Percentiles rank a stretch among this genome's conserved stretches.
Evolutionary conservation across 768 basidiomycete genomes (phyloP).

Genomic region (Filobasidium wieringae): DNA sequence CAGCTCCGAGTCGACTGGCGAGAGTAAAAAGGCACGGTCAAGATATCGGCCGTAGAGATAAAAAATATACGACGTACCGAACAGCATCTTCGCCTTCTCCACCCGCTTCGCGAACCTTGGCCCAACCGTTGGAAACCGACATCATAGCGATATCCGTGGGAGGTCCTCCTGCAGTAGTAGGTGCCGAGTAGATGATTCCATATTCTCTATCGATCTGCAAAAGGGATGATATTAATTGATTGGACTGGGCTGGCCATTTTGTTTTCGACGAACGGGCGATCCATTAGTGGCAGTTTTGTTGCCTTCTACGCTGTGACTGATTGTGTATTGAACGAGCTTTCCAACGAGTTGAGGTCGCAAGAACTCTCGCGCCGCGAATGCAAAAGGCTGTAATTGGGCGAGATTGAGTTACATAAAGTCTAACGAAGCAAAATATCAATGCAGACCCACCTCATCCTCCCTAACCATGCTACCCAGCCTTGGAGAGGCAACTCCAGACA

Average conservation of each 20-base stretch:
- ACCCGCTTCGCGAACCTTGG: conserved; percentile 64
- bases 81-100: conserved; percentile 45
- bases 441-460: conserved; percentile 67
- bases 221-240: background rate
- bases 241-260: background rate
- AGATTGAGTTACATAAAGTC: background rate
- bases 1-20: conserved; percentile 43
- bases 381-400: conserved; percentile 54
- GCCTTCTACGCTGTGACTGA: conserved; percentile 57
- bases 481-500: conserved; percentile 76
- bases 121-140: conserved; percentile 82
- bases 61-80: conserved; percentile 15
- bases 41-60: background rate
- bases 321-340: conserved; percentile 74
- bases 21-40: background rate
- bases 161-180: conserved; percentile 32
- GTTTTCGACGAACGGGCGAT: conserved; percentile 1
- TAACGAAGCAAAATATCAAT: background rate
- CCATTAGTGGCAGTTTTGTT: conserved; percentile 51
- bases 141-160: conserved; percentile 35
- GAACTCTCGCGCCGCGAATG: conserved; percentile 87
- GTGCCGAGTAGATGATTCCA: conserved; percentile 32
- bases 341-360: conserved; percentile 73
- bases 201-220: conserved; percentile 28
- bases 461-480: conserved; percentile 67